A percentile compares a stretch with the other conserved stretches of the same genome.
Evolutionary conservation across 2,329 filamentous ascomycete species (phyloP).

Genomic region (Clarireedia homoeocarpa): DNA sequence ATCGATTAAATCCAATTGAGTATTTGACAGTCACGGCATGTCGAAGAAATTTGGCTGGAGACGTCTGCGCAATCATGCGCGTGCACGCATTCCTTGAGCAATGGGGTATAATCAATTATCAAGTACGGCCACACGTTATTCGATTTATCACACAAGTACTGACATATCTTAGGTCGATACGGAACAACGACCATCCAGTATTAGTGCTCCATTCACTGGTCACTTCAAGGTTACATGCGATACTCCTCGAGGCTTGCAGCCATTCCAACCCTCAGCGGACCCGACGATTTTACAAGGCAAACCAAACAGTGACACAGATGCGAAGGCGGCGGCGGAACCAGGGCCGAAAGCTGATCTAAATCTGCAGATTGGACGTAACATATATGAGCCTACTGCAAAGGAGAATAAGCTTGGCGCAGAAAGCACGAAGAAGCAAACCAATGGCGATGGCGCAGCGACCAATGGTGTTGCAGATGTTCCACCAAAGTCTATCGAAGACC

Average conservation of each 20-base stretch:
- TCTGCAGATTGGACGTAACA: slow-evolving; percentile 87
- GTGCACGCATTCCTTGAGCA: slow-evolving; percentile 97
- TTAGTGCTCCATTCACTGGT: slow-evolving; percentile 92
- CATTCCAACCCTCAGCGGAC: slow-evolving; percentile 85
- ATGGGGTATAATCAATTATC: slow-evolving; percentile 98
- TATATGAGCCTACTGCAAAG: slow-evolving; percentile 89
- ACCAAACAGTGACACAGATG: slow-evolving; percentile 38
- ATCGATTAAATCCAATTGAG: slow-evolving; percentile 88
- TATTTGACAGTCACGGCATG: slow-evolving; percentile 97
- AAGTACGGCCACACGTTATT: slow-evolving; percentile 47
- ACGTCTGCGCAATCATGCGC: slow-evolving; percentile 98
- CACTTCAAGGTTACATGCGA: slow-evolving; percentile 96
- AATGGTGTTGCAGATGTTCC: slow-evolving; percentile 51
- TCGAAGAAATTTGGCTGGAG: slow-evolving; percentile 86
- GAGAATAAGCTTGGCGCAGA: slow-evolving; percentile 53
- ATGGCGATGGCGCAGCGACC: slow-evolving; percentile 61
- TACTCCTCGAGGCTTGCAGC: slow-evolving; percentile 87
- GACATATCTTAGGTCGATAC: slow-evolving; percentile 68
- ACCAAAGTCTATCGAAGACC: slow-evolving; percentile 42
- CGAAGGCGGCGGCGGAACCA: slow-evolving; percentile 56
- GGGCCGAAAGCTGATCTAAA: slow-evolving; percentile 73
- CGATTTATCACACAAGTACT: slow-evolving; percentile 9
- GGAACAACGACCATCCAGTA: slow-evolving; percentile 87
- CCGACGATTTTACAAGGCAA: slow-evolving; percentile 57
- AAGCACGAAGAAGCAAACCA: slow-evolving; percentile 58